These are phyloP conservation scores for Coelastrella sp. DNA, from an alignment of 139 green algal species.

Conservation along the genomic window DNA sequence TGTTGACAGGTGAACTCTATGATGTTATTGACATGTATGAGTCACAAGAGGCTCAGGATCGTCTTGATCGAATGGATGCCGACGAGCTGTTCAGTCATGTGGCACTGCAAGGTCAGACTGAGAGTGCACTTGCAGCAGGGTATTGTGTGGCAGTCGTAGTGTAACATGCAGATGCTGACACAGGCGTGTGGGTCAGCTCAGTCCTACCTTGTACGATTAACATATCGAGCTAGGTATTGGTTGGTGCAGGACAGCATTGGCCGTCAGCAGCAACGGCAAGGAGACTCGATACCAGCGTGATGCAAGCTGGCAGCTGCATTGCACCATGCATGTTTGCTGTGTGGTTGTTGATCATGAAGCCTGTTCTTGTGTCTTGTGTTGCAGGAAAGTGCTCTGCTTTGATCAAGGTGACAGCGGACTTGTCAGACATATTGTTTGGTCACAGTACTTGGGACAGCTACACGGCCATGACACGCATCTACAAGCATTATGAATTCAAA, in stretches of 20 bases:
- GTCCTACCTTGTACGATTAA: too few relatives aligned
- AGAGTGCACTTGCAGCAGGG: background rate
- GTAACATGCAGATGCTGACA: too few relatives aligned
- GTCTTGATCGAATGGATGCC: conserved; percentile 1
- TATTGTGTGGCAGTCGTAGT: too few relatives aligned
- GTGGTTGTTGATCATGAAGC: background rate
- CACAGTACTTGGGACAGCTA: conserved; percentile 47
- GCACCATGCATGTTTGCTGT: background rate
- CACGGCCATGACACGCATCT: conserved; percentile 74
- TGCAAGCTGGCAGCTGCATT: too few relatives aligned
- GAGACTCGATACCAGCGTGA: too few relatives aligned
- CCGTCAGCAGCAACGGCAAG: too few relatives aligned
- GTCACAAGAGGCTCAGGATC: conserved; percentile 8
- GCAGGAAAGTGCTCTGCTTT: conserved; percentile 71
- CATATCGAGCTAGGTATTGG: too few relatives aligned
- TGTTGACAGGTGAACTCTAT: conserved; percentile 68
- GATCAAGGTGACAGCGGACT: conserved; percentile 65
- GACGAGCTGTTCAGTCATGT: conserved; percentile 45
- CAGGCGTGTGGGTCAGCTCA: too few relatives aligned
- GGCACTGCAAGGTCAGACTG: conserved; percentile 41
- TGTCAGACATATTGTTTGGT: conserved; percentile 46
- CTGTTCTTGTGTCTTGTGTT: background rate
- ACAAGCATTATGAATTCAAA: conserved; percentile 78
- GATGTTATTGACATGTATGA: conserved; percentile 64
- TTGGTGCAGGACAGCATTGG: too few relatives aligned